phyloP scores from a whole-genome alignment of 306 rosid genomes.

The Comarum palustre region DNA sequence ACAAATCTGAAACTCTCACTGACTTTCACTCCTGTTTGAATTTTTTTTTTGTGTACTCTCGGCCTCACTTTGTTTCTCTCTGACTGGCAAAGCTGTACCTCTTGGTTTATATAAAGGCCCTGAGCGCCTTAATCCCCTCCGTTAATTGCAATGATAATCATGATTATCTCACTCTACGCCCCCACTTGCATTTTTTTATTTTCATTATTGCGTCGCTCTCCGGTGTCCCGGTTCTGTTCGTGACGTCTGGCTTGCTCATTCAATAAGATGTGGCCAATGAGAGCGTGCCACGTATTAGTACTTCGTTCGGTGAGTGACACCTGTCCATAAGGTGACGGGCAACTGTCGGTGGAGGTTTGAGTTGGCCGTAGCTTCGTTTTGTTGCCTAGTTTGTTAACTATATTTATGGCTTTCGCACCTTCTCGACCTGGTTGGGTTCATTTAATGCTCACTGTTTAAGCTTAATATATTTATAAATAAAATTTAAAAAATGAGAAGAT shows the following conservation, averaged over 20 bases:
- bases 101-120: constrained; percentile 34
- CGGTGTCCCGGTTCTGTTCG: not conserved
- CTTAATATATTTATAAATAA: not conserved
- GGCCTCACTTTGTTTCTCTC: constrained; percentile 46
- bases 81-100: not conserved
- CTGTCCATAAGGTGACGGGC: constrained; percentile 25
- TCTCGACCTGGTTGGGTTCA: not conserved
- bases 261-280: not conserved
- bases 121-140: not conserved
- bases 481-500: not conserved
- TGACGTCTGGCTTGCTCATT: constrained; percentile 15
- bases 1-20: constrained; percentile 4
- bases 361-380: constrained; percentile 13
- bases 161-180: constrained; percentile 30
- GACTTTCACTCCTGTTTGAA: not conserved
- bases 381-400: constrained; percentile 37
- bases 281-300: not conserved
- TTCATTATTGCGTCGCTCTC: constrained; percentile 1
- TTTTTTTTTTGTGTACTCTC: constrained; percentile 30
- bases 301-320: constrained; percentile 8
- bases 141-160: constrained; percentile 24
- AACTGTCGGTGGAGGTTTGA: constrained; percentile 32
- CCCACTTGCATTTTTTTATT: constrained; percentile 15
- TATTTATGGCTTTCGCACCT: constrained; percentile 34
- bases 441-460: not conserved